phyloP scores from a whole-genome alignment of 2,329 filamentous ascomycete genomes.

The Ceratocystis diversiconidia region DNA sequence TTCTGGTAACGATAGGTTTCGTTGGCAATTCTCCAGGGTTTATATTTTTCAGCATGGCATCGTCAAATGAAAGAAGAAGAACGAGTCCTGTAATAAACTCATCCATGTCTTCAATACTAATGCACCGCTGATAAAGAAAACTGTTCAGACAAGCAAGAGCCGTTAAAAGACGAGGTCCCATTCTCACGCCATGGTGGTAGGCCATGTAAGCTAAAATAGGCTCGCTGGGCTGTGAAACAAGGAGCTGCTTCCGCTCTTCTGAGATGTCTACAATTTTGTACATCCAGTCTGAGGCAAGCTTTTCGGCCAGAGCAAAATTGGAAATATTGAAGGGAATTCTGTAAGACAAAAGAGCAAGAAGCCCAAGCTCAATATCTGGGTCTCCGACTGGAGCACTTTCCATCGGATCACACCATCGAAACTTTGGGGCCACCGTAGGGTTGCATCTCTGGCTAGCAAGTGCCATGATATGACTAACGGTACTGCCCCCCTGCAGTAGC shows the following conservation, averaged over 20 bases:
- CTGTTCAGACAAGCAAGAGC: neutral
- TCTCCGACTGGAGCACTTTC: too few species aligned
- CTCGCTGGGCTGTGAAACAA: neutral
- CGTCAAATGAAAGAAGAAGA: neutral
- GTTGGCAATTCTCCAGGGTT: neutral
- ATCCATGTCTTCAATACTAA: neutral
- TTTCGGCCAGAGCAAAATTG: neutral
- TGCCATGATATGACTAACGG: too few species aligned
- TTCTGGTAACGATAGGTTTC: neutral
- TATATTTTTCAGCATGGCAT: neutral
- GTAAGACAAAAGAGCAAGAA: neutral
- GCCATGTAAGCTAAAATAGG: neutral
- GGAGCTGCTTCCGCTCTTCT: neutral
- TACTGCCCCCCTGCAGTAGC: too few species aligned
- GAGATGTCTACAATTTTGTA: neutral
- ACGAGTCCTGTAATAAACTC: neutral
- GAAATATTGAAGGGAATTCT: neutral
- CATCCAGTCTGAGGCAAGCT: neutral
- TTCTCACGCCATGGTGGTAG: neutral
- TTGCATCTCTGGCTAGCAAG: neutral
- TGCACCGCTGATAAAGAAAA: neutral
- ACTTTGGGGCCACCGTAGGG: neutral
- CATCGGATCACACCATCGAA: too few species aligned
- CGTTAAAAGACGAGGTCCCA: neutral
- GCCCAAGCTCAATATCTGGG: neutral